These are phyloP conservation scores for Zelonia costaricensis DNA, from an alignment of 208 protist species.

Conservation along the genomic window DNA sequence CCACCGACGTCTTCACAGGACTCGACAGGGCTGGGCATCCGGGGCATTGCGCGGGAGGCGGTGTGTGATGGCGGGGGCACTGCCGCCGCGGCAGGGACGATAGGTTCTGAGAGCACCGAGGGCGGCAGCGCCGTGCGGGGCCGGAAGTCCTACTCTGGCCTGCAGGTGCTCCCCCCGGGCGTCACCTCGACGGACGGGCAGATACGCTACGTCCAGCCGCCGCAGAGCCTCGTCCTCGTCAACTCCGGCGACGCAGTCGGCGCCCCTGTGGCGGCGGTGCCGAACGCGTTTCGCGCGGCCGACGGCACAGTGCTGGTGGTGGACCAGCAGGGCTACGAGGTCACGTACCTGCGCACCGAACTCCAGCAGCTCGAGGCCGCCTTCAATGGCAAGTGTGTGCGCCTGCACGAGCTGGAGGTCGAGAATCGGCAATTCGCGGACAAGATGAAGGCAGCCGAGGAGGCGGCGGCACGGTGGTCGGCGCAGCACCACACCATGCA, in stretches of 20 bases:
- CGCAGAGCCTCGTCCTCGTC: not conserved
- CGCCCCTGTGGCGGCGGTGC: not conserved
- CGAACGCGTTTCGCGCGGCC: not conserved
- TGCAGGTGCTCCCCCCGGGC: not conserved
- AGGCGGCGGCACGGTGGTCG: conserved; percentile 29
- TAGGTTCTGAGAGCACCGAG: too few species aligned
- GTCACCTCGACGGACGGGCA: not conserved
- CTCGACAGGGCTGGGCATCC: not conserved
- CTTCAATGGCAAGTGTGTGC: conserved; percentile 83
- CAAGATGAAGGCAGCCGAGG: conserved; percentile 45
- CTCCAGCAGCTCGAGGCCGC: conserved; percentile 85
- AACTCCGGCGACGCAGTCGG: not conserved
- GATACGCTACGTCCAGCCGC: not conserved
- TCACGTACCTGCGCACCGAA: conserved; percentile 75
- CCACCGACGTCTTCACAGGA: conserved; percentile 4
- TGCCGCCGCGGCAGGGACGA: not conserved
- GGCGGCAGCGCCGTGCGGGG: not conserved
- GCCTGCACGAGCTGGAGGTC: conserved; percentile 73
- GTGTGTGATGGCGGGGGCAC: not conserved
- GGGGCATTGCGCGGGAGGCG: not conserved
- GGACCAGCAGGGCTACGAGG: conserved; percentile 77
- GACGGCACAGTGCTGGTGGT: conserved; percentile 40
- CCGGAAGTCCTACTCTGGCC: not conserved
- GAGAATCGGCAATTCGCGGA: conserved; percentile 53
- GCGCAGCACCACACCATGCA: conserved; percentile 38